These are phyloP conservation scores for Lactuca saligna DNA, from an alignment of 129 eudicot species.

Conservation along the genomic window DNA sequence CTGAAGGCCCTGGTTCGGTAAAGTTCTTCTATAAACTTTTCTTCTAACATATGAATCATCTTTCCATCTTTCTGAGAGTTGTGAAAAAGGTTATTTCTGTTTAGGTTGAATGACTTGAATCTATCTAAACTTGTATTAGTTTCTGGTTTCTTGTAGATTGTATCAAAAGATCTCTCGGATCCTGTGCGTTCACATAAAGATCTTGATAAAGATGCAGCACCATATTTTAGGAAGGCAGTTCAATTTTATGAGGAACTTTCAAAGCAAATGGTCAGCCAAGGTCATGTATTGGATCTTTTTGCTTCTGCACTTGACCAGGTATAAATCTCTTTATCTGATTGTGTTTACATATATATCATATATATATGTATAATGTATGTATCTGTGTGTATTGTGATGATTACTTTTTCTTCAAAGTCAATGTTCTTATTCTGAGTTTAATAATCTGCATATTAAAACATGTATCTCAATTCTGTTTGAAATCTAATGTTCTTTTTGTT, in stretches of 20 bases:
- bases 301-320: slow-evolving; percentile 99
- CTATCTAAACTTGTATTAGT: slow-evolving; percentile 19
- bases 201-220: slow-evolving; percentile 97
- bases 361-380: background rate
- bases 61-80: background rate
- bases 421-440: no score
- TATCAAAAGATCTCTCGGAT: slow-evolving; percentile 85
- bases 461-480: background rate
- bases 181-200: slow-evolving; percentile 99
- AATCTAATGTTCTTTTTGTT: slow-evolving; percentile 12
- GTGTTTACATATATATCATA: background rate
- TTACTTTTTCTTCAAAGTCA: no score
- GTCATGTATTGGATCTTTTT: slow-evolving; percentile 95
- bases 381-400: no score
- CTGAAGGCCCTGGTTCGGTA: slow-evolving; percentile 98
- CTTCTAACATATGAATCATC: background rate
- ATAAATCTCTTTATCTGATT: slow-evolving; percentile 20
- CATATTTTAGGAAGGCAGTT: slow-evolving; percentile 86
- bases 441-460: no score
- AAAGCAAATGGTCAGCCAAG: slow-evolving; percentile 88
- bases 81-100: background rate
- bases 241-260: slow-evolving; percentile 79
- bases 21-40: slow-evolving; percentile 18
- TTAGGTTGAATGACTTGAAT: no score
- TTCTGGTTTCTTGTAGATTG: slow-evolving; percentile 54